Conservation (phyloP, 257 asterid genomes). For the Capsicum chinense region DNA sequence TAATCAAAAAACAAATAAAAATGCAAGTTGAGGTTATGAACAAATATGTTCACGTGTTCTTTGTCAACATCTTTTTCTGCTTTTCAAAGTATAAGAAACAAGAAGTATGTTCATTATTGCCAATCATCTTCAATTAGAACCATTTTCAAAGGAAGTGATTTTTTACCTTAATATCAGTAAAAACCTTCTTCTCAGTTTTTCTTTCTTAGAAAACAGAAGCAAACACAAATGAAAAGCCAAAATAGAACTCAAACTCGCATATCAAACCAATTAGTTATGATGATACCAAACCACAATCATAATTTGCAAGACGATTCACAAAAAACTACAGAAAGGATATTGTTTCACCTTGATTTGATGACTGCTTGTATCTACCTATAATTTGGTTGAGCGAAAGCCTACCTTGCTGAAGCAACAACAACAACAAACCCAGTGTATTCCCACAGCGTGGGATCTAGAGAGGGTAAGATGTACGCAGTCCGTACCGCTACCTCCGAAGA, state of each 20-base stretch:
- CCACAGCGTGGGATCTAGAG: no score
- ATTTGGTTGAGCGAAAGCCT: conserved; percentile 76
- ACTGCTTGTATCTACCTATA: conserved; percentile 60
- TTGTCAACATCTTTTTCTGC: not conserved
- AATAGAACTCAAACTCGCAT: conserved; percentile 12
- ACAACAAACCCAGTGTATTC: no score
- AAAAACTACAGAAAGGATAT: conserved; percentile 23
- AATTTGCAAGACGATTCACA: not conserved
- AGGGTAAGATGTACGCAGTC: no score
- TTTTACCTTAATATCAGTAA: not conserved
- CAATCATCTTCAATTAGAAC: conserved; percentile 17
- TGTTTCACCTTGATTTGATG: conserved; percentile 49
- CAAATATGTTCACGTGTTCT: not conserved
- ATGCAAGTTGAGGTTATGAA: conserved; percentile 23
- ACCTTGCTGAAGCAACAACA: conserved; percentile 77
- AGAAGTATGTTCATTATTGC: not conserved
- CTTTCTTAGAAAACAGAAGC: not conserved
- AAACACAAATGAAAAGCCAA: conserved; percentile 17
- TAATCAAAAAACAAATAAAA: conserved; percentile 14
- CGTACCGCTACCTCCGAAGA: no score
- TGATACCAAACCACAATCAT: not conserved
- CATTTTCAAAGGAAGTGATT: not conserved
- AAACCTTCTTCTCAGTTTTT: not conserved
- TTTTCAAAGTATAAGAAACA: not conserved
- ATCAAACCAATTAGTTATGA: not conserved